These are phyloP conservation scores for Rhododendron williamsianum DNA, from an alignment of 148 eudicot genomes.

Conservation along the genomic window DNA sequence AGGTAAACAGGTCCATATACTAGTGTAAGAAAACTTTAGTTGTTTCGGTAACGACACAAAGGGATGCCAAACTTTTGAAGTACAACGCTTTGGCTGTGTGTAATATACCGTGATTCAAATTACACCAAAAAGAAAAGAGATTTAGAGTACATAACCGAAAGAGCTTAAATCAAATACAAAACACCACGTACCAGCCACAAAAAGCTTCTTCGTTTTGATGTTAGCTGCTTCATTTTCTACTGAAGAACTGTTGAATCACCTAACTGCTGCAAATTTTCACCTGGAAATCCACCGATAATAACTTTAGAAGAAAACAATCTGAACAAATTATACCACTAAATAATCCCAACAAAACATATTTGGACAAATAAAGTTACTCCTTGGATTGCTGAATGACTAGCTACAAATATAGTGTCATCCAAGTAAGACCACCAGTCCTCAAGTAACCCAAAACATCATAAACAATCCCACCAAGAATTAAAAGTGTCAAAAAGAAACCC, in stretches of 20 bases:
- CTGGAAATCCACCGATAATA: conserved; percentile 22
- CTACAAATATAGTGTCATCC: not conserved
- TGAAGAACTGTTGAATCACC: conserved; percentile 31
- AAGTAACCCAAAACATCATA: not conserved
- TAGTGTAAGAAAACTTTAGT: not conserved
- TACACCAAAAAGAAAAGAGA: not conserved
- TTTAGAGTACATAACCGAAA: not conserved
- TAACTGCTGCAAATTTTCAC: conserved; percentile 22
- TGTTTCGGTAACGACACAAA: not conserved
- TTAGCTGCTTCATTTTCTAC: conserved; percentile 25
- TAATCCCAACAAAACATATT: not conserved
- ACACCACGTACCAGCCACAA: conserved; percentile 62
- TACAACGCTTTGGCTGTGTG: not conserved
- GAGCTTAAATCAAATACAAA: conserved; percentile 2
- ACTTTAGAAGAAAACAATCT: not conserved
- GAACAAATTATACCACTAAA: not conserved
- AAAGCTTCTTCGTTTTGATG: conserved; percentile 72
- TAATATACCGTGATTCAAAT: not conserved
- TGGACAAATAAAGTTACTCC: not conserved
- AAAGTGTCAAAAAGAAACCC: not conserved
- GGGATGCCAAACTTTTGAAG: not conserved
- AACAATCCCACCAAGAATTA: not conserved
- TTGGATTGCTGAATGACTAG: not conserved
- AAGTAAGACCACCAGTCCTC: not conserved
- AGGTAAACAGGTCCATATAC: not conserved